phyloP scores from a whole-genome alignment of 192 early-diverging fungal genomes.

The Paraglomus brasilianum region DNA sequence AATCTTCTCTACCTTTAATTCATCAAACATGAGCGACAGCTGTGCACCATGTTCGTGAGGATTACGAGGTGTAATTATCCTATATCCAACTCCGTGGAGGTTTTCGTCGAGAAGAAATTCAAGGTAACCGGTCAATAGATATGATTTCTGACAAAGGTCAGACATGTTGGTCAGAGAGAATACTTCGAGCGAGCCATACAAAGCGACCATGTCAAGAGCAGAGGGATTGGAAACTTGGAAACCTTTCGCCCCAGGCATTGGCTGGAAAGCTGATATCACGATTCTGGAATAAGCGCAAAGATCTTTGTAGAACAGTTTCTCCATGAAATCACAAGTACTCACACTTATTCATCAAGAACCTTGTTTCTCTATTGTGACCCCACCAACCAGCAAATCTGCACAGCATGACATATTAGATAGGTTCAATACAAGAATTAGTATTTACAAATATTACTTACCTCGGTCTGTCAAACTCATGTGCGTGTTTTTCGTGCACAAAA shows the following conservation, averaged over 20 bases:
- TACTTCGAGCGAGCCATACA: constrained; percentile 78
- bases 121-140: constrained; percentile 81
- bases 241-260: constrained; percentile 76
- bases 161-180: constrained; percentile 73
- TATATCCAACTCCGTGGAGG: constrained; percentile 35
- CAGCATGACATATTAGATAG: not conserved
- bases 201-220: constrained; percentile 67
- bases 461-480: constrained; percentile 51
- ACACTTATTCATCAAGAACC: constrained; percentile 87
- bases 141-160: constrained; percentile 71
- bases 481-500: constrained; percentile 87
- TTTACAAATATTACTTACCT: constrained; percentile 42
- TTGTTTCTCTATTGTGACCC: constrained; percentile 78
- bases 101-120: constrained; percentile 63
- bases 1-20: constrained; percentile 57
- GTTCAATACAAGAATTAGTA: not conserved
- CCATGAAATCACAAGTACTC: not conserved
- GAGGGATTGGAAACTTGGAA: constrained; percentile 90
- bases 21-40: constrained; percentile 68
- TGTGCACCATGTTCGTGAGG: constrained; percentile 81
- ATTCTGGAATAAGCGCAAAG: not conserved
- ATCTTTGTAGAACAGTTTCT: not conserved
- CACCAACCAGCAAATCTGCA: constrained; percentile 88
- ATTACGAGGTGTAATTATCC: constrained; percentile 80
- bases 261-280: constrained; percentile 55